These are phyloP conservation scores for Flagelloscypha sp. DNA, from an alignment of 768 basidiomycete species.

Conservation along the genomic window DNA sequence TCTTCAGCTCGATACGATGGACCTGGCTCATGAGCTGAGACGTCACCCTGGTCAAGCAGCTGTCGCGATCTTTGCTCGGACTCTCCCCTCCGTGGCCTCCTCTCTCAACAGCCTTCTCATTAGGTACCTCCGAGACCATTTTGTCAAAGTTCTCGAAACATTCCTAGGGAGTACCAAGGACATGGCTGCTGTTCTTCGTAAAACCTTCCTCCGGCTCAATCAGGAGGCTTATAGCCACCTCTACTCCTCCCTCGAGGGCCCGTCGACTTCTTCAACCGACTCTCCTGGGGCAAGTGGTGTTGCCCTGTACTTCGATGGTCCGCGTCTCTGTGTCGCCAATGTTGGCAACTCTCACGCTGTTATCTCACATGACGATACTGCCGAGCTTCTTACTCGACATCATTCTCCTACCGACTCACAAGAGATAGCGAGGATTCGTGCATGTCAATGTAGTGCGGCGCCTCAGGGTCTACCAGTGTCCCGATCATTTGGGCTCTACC, in stretches of 20 bases:
- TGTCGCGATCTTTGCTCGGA: slow-evolving; percentile 68
- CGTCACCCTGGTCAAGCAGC: slow-evolving; percentile 55
- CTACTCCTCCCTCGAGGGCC: slow-evolving; percentile 24
- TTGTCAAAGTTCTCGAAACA: slow-evolving; percentile 33
- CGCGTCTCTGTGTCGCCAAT: slow-evolving; percentile 59
- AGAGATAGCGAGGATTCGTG: slow-evolving; percentile 57
- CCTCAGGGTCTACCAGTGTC: slow-evolving; percentile 64
- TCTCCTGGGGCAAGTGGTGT: slow-evolving; percentile 54
- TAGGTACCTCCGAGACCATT: slow-evolving; percentile 54
- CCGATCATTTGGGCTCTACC: slow-evolving; percentile 63
- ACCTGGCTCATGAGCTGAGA: slow-evolving; percentile 61
- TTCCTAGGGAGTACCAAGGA: slow-evolving; percentile 37
- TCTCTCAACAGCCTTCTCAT: slow-evolving; percentile 49
- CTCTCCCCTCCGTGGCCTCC: slow-evolving; percentile 28
- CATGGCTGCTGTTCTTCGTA: slow-evolving; percentile 49
- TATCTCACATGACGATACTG: slow-evolving; percentile 46
- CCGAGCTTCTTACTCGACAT: slow-evolving; percentile 47
- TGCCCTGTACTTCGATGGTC: slow-evolving; percentile 54
- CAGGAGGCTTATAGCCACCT: slow-evolving; percentile 50
- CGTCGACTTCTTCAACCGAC: slow-evolving; percentile 27
- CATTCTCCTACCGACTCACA: slow-evolving; percentile 62
- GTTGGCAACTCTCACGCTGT: slow-evolving; percentile 60
- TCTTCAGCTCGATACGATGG: slow-evolving; percentile 58
- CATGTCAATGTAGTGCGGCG: slow-evolving; percentile 69
- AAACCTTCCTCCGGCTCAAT: slow-evolving; percentile 60